These are phyloP conservation scores for Clathrus columnatus DNA, from an alignment of 768 basidiomycete species.

Conservation along the genomic window DNA sequence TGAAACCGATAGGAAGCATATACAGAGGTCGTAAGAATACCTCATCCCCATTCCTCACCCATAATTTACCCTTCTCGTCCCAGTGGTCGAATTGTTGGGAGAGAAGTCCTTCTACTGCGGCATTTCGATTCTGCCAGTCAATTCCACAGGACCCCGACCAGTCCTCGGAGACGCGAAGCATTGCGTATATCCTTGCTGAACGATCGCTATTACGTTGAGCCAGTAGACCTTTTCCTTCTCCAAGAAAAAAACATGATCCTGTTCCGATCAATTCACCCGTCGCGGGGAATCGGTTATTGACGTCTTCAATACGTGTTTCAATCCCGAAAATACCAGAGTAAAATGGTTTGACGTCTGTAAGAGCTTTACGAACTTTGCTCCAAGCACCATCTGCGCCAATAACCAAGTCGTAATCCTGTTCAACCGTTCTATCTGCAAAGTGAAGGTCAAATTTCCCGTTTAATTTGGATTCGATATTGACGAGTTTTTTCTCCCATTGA, in stretches of 20 bases:
- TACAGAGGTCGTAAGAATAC: too few relatives aligned
- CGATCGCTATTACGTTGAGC: constrained; percentile 26
- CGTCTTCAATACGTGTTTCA: constrained; percentile 15
- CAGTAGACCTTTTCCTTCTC: constrained; percentile 20
- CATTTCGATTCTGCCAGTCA: neutral
- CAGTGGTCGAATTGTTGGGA: too few relatives aligned
- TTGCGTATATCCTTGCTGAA: constrained; percentile 18
- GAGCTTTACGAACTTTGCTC: constrained; percentile 28
- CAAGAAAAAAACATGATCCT: constrained; percentile 22
- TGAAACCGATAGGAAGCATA: too few relatives aligned
- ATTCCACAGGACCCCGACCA: constrained; percentile 8
- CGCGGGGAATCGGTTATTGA: constrained; percentile 17
- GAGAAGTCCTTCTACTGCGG: too few relatives aligned
- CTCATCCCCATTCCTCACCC: too few relatives aligned
- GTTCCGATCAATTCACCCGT: constrained; percentile 20
- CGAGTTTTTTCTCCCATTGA: constrained; percentile 9
- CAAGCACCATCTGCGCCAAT: constrained; percentile 36
- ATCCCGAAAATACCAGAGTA: constrained; percentile 25
- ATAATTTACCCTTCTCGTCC: too few relatives aligned
- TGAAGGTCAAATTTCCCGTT: neutral
- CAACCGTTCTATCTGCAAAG: neutral
- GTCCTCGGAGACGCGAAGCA: neutral
- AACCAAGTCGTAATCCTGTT: constrained; percentile 16
- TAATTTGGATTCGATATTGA: neutral
- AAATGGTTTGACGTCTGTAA: constrained; percentile 23